These are phyloP conservation scores for Diutina pseudorugosa DNA, from an alignment of 1,139 yeast genomes.

Conservation along the genomic window DNA sequence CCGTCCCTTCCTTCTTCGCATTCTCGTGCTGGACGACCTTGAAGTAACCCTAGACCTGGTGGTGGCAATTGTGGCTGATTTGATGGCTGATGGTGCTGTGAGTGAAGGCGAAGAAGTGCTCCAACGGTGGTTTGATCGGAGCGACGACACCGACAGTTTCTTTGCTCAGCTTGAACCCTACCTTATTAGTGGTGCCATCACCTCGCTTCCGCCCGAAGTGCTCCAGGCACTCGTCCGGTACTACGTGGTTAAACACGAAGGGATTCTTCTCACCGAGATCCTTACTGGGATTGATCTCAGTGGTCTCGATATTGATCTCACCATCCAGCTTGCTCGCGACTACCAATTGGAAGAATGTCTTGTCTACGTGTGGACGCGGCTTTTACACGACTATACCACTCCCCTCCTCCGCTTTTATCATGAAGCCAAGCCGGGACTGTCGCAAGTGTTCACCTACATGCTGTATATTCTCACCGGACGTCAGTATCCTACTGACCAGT, in stretches of 20 bases:
- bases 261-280: conserved; percentile 47
- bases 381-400: conserved; percentile 52
- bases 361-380: conserved; percentile 55
- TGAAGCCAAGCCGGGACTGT: conserved; percentile 9
- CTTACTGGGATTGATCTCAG: conserved; percentile 53
- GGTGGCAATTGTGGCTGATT: background rate
- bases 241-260: conserved; percentile 27
- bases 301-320: conserved; percentile 63
- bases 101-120: background rate
- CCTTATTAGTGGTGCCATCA: conserved; percentile 34
- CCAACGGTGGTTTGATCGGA: background rate
- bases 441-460: conserved; percentile 42
- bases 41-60: background rate
- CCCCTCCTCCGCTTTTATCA: conserved; percentile 52
- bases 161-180: conserved; percentile 40
- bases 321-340: conserved; percentile 45
- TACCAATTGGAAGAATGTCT: conserved; percentile 46
- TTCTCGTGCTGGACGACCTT: background rate
- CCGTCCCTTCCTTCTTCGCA: background rate
- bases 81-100: background rate
- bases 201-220: conserved; percentile 45
- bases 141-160: conserved; percentile 17
- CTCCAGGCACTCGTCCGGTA: conserved; percentile 46
- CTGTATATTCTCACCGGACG: conserved; percentile 64
- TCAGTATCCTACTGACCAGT: conserved; percentile 60